Evolutionary conservation across 176 grass and related monocot genomes (phyloP), one percentile per base, ranked within the genome.

Genomic region (Triticum turgidum): DNA sequence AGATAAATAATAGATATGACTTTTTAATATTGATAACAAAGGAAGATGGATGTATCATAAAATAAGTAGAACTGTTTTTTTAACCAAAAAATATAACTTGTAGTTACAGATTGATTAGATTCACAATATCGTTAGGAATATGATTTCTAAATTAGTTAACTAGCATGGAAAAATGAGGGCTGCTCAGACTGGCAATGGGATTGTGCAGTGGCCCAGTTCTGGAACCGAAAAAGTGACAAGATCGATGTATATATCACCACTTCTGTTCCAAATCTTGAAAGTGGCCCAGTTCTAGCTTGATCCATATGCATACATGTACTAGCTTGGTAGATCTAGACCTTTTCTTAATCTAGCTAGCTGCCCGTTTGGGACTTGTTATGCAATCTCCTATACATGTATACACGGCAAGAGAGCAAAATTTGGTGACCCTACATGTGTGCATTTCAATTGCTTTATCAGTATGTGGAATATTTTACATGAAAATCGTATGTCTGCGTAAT

Each of bases 221-320:
- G 80, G 83, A 86, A 76, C 67, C 42, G 59, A 29, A 73, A 89
- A 80, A 76, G 66, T 33, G 90, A 83, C 61, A 34, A 81, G 34
- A 80, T 79, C 11, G 25, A 47, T 59, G 8, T 9, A 44, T 76
- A 52, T 32, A 76, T 76, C 37, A 72, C 20, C 17, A 22, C 9
- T 71, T 7, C 6, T 42, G 38, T 62, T 30, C 13, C 38, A 42
- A 42, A 70, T 5, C 27, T 69, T 59, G 33, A 18, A 37, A 76
- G 20, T 66, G 39, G 38, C 65, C 49, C 49, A 52, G 13, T 52
- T 52, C 5, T 39, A 17, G 65, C 56, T 33, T 45, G 24, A 12
- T 78, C 12, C 61, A 41, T 32, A 15, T 67, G 61, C 18, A 17
- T 30, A 66, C 74, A 5, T 56, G 41, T 61, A 54, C 51, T 54